Base-by-base conservation (phyloP, 1,139 yeast genomes). In the Meyerozyma athensensis region DNA sequence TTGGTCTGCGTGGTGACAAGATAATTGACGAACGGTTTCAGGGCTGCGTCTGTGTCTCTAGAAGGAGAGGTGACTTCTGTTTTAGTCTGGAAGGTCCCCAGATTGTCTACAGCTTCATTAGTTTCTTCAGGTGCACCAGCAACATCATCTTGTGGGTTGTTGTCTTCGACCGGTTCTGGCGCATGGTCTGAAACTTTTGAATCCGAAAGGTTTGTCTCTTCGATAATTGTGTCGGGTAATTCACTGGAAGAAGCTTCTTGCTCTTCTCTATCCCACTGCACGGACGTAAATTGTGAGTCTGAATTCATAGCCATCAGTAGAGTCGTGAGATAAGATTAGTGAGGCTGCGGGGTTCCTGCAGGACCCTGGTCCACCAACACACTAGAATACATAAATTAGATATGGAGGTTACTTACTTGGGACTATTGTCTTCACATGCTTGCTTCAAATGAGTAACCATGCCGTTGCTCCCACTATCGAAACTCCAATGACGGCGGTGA, bases 21-120 rank as follows among this genome's bases (percentile, higher is more conserved):
- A 54, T 87, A 92, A 4, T 95, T 79, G 7, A 89, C 86, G 58
- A 70, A 90, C 4, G 94, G 83, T 47, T 83, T 84, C 45, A 86
- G 86, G 2, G 86, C 84, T 36, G 86, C 86, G 47, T 79, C 81
- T 46, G 68, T 50, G 46, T 86, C 95, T 52, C 87, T 81, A 48
- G 80, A 80, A 1, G 97, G 97, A 31, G 77, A 77, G 4, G 78
- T 64, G 4, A 87, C 94, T 3, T 61, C 52, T 12, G 75, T 58
- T n/a, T 58, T 53, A 19, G 76, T 64, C 19, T 39, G 30, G 43
- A 58, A 63, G 5, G 32, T 17, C 13, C 18, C 18, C n/a, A 20
- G 32, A 2, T 16, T 12, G 8, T 16, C 7, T n/a, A 9, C 8
- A 18, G 20, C 20, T 4, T 8, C 19, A 28, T 9, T 16, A 2